Evolutionary conservation across 2,329 filamentous ascomycete species (phyloP), one percentile per base, ranked within the genome.

Genomic region (Orbilia blumenaviensis): DNA sequence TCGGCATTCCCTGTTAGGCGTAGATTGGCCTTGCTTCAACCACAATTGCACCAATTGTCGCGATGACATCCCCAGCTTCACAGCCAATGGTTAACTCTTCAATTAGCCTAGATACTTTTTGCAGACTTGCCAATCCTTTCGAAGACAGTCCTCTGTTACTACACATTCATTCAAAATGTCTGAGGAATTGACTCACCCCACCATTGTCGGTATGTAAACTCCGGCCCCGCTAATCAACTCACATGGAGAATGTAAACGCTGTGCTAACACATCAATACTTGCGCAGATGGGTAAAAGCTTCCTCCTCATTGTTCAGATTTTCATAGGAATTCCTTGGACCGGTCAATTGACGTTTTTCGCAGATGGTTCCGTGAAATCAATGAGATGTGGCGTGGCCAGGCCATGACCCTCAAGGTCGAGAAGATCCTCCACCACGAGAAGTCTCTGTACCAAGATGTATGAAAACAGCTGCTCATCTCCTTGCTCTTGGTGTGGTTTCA

Each of bases 391-490:
- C 94, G 95, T 78, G 93, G 95, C 84, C 95, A 98, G 87, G 95
- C 95, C 84, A 98, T 98, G 94, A 97, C 92, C 81, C 91, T 97
- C 83, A 93, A 92, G 85, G 95, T 99, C 85, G 94, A 99, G 84
- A 92, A 97, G 87, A 90, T 99, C 82, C 88, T 99, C 78, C 94
- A 97, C 88, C 94, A 98, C 87, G 95, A 99, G 87, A 98, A 97
- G 89, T 95, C 92, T 88, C 87, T 96, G 87, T 99, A 97, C 87
- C 95, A 99, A 86, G 95, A 99, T 83, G 94, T 80, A 62, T 18
- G 78, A 67, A 34, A 25, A 62, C 48, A 54, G 12, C 27, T 8
- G 32, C 29, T 38, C 21, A n/a, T 36, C 29, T 23, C 21, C 46
- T 41, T 7, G 29, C 27, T 60, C 42, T 18, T 27, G 44, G 36